Conservation (phyloP, 2,329 filamentous ascomycete species). For the Colletotrichum sp. region DNA sequence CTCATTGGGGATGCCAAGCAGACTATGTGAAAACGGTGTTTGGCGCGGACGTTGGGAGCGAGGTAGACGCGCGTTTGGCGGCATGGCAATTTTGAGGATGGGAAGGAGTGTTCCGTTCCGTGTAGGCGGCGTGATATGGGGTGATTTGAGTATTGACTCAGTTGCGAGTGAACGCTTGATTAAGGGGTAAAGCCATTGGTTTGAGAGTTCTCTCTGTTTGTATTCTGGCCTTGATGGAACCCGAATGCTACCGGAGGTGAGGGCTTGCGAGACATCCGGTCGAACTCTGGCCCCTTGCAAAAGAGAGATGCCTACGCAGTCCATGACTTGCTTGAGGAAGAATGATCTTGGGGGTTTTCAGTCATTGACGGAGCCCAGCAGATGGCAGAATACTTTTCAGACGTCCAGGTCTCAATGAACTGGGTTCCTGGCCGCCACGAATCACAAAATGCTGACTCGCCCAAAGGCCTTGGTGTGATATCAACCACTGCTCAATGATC, state of each 20-base stretch:
- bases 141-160: background rate
- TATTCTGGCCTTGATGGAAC: background rate
- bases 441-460: too few species aligned
- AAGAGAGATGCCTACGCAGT: background rate
- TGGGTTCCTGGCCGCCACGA: background rate
- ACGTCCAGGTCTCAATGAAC: background rate
- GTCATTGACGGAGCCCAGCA: background rate
- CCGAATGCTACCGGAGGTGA: background rate
- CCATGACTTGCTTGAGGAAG: background rate
- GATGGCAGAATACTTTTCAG: background rate
- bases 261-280: background rate
- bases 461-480: too few species aligned
- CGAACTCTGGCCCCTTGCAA: background rate
- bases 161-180: background rate
- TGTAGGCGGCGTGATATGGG: background rate
- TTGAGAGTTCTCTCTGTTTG: background rate
- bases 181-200: background rate
- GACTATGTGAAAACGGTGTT: background rate
- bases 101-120: background rate
- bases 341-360: accelerated
- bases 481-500: background rate
- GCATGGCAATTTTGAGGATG: background rate
- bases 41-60: background rate
- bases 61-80: background rate
- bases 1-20: background rate